These are phyloP conservation scores for Thielaviopsis musarum DNA, from an alignment of 2,329 filamentous ascomycete genomes.

Conservation along the genomic window DNA sequence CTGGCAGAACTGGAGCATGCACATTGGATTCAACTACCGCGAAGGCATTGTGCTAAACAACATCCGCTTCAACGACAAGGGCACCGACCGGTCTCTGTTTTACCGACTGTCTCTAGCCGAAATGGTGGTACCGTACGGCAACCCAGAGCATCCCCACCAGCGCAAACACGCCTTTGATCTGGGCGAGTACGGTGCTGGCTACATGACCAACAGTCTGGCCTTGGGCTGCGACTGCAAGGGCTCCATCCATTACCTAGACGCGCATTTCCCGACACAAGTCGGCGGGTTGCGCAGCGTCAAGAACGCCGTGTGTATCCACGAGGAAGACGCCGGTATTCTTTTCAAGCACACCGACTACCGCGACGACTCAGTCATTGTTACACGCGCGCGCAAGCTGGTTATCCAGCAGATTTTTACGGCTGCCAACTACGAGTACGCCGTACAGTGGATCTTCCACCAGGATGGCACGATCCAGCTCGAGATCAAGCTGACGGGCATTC, in stretches of 20 bases:
- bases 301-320: slow-evolving; percentile 90
- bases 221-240: slow-evolving; percentile 79
- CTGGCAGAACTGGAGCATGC: slow-evolving; percentile 90
- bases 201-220: slow-evolving; percentile 65
- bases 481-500: slow-evolving; percentile 78
- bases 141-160: slow-evolving; percentile 65
- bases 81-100: slow-evolving; percentile 60
- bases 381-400: slow-evolving; percentile 69
- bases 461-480: slow-evolving; percentile 86
- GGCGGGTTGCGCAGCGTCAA: slow-evolving; percentile 69
- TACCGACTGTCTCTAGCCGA: slow-evolving; percentile 79
- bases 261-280: slow-evolving; percentile 61
- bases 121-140: slow-evolving; percentile 86
- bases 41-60: slow-evolving; percentile 85
- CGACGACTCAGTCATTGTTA: slow-evolving; percentile 74
- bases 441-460: slow-evolving; percentile 78
- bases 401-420: slow-evolving; percentile 89
- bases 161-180: slow-evolving; percentile 70
- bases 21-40: slow-evolving; percentile 87
- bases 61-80: slow-evolving; percentile 77
- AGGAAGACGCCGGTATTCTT: slow-evolving; percentile 79
- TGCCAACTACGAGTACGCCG: slow-evolving; percentile 81
- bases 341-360: slow-evolving; percentile 94
- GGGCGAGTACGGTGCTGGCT: slow-evolving; percentile 66
- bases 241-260: slow-evolving; percentile 81